Conservation (phyloP, 805 yeast genomes). For the Osmozyma mogii region DNA sequence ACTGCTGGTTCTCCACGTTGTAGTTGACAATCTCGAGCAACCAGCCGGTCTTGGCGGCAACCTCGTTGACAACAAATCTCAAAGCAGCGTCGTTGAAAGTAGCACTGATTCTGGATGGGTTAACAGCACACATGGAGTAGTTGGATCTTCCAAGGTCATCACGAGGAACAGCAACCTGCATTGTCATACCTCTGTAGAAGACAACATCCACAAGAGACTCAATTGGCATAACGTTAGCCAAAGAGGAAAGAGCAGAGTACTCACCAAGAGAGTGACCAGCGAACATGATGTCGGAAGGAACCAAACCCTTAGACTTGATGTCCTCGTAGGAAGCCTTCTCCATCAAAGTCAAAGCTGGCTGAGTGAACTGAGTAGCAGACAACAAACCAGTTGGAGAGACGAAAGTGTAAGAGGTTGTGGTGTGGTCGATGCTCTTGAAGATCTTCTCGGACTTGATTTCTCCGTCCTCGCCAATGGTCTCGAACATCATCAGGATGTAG, state of each 20-base stretch:
- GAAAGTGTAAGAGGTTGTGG: conserved; percentile 80
- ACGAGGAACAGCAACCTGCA: conserved; percentile 99
- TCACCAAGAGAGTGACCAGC: conserved; percentile 99
- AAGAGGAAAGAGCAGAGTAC: conserved; percentile 93
- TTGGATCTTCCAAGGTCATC: conserved; percentile 92
- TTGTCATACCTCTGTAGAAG: conserved; percentile 99
- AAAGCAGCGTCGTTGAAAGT: conserved; percentile 91
- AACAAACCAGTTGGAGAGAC: conserved; percentile 89
- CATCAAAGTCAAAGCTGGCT: conserved; percentile 98
- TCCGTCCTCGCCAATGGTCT: conserved; percentile 83
- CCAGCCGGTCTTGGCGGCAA: conserved; percentile 81
- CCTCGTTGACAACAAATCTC: conserved; percentile 88
- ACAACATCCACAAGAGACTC: conserved; percentile 96
- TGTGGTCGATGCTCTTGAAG: conserved; percentile 81
- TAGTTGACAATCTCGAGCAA: conserved; percentile 95
- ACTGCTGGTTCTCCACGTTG: conserved; percentile 97
- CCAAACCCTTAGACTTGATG: conserved; percentile 90
- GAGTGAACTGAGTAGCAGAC: conserved; percentile 98
- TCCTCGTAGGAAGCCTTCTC: conserved; percentile 99
- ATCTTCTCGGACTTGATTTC: conserved; percentile 84
- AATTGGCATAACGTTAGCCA: conserved; percentile 98
- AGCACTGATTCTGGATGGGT: conserved; percentile 86
- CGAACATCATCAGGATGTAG: conserved; percentile 96
- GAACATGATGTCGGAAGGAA: conserved; percentile 86
- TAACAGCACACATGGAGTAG: conserved; percentile 98